phyloP scores from a whole-genome alignment of 371 early-diverging fungal species.

The Encephalitozoon hellem region DNA sequence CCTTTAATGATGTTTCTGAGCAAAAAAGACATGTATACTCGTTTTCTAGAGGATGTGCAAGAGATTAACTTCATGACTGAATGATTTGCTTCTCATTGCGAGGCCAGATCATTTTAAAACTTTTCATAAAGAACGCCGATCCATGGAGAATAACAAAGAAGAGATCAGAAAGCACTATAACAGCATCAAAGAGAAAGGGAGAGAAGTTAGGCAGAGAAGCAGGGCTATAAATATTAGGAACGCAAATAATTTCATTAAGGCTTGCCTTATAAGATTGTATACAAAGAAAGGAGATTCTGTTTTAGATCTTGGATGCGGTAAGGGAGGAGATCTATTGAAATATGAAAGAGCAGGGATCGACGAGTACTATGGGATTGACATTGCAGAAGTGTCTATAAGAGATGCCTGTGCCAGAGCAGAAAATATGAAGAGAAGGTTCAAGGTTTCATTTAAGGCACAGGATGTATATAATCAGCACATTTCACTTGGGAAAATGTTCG shows the following conservation, averaged over 20 bases:
- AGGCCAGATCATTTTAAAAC: not conserved
- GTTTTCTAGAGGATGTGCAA: not conserved
- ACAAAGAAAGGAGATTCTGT: constrained; percentile 26
- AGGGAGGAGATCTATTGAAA: constrained; percentile 94
- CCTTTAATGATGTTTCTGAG: not conserved
- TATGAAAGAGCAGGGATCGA: constrained; percentile 64
- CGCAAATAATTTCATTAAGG: constrained; percentile 60
- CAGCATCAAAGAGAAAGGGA: constrained; percentile 69
- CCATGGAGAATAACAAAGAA: constrained; percentile 29
- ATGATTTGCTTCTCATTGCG: not conserved
- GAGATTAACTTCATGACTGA: not conserved
- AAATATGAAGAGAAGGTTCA: constrained; percentile 36
- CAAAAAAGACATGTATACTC: not conserved
- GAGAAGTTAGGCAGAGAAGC: constrained; percentile 59
- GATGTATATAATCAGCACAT: constrained; percentile 67
- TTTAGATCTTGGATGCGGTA: constrained; percentile 90
- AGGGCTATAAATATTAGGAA: constrained; percentile 52
- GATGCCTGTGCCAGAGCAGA: constrained; percentile 72
- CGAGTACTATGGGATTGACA: constrained; percentile 65
- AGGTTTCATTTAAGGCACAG: constrained; percentile 67
- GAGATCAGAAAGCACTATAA: constrained; percentile 80
- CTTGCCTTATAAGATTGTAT: constrained; percentile 49
- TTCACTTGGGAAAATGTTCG: constrained; percentile 63
- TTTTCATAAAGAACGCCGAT: not conserved
- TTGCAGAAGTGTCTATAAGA: constrained; percentile 77